These are phyloP conservation scores for Coemansia sp. DNA, from an alignment of 371 early-diverging fungal genomes.

Conservation along the genomic window DNA sequence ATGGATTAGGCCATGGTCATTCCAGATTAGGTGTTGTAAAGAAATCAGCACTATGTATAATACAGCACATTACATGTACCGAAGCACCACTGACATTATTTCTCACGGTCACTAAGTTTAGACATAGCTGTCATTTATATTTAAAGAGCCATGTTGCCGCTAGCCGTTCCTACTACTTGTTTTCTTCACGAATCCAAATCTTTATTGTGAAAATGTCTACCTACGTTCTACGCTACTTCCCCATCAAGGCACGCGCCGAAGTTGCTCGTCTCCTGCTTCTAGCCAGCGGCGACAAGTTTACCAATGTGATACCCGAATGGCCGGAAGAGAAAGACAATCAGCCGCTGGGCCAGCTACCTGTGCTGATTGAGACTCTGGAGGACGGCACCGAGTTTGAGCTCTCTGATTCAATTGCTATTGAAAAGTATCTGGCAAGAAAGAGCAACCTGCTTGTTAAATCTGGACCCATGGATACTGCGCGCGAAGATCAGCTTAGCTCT, in stretches of 20 bases:
- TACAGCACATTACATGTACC: not conserved
- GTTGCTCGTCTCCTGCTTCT: conserved; percentile 27
- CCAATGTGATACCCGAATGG: conserved; percentile 49
- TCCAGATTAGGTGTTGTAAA: not conserved
- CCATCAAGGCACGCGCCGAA: conserved; percentile 16
- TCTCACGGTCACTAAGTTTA: not conserved
- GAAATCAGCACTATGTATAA: not conserved
- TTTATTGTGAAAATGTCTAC: conserved; percentile 10
- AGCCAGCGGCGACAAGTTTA: conserved; percentile 24
- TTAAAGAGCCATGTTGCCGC: not conserved
- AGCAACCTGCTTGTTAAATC: conserved; percentile 39
- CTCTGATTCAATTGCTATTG: conserved; percentile 53
- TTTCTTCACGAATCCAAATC: not conserved
- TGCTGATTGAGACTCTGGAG: conserved; percentile 50
- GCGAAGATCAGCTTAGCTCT: conserved; percentile 40
- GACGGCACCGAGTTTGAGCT: conserved; percentile 46
- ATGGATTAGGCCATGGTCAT: no score
- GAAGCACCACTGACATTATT: not conserved
- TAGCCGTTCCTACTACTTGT: not conserved
- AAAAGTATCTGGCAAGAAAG: conserved; percentile 56
- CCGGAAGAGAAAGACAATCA: conserved; percentile 46
- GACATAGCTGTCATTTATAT: not conserved
- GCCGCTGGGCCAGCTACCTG: conserved; percentile 56
- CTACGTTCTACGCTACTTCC: conserved; percentile 32
- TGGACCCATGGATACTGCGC: conserved; percentile 23